A percentile compares a stretch with the other conserved stretches of the same genome.
These are phyloP conservation scores for Coniella vitis DNA, from an alignment of 2,329 filamentous ascomycete genomes.

Conservation along the genomic window DNA sequence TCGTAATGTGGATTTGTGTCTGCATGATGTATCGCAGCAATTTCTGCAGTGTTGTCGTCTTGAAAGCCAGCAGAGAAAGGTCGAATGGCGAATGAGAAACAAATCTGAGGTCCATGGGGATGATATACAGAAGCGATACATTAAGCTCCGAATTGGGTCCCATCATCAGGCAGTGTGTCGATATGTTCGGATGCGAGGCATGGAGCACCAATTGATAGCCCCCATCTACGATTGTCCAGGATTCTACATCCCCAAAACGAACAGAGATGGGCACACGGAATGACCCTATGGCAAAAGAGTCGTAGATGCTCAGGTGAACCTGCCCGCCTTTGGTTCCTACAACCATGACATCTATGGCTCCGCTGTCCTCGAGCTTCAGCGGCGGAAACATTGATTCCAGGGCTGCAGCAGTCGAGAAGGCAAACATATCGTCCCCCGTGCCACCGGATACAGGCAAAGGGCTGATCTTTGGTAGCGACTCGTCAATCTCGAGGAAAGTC, in stretches of 20 bases:
- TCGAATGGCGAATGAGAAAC: slow-evolving; percentile 72
- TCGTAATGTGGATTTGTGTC: slow-evolving; percentile 68
- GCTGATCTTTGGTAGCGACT: slow-evolving; percentile 68
- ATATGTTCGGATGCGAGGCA: slow-evolving; percentile 63
- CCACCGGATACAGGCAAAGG: slow-evolving; percentile 60
- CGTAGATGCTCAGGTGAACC: slow-evolving; percentile 75
- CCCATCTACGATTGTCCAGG: slow-evolving; percentile 13
- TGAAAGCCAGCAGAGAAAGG: slow-evolving; percentile 76
- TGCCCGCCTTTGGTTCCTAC: slow-evolving; percentile 64
- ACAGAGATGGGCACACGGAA: slow-evolving; percentile 31
- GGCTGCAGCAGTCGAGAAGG: slow-evolving; percentile 64
- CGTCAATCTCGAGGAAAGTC: slow-evolving; percentile 68
- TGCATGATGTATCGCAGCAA: slow-evolving; percentile 79
- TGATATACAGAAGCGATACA: slow-evolving; percentile 45
- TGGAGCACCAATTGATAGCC: slow-evolving; percentile 47
- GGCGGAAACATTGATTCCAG: slow-evolving; percentile 64
- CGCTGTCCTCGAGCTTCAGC: slow-evolving; percentile 56
- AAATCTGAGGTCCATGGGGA: slow-evolving; percentile 79
- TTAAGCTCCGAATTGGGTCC: slow-evolving; percentile 29
- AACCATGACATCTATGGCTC: slow-evolving; percentile 73
- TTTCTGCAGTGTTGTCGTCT: slow-evolving; percentile 82
- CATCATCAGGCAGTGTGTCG: slow-evolving; percentile 70
- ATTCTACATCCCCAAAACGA: background rate
- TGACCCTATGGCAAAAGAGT: slow-evolving; percentile 72
- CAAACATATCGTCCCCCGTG: slow-evolving; percentile 47